These are phyloP conservation scores for Ascochyta rabiei DNA, from an alignment of 2,329 filamentous ascomycete genomes.

Conservation along the genomic window DNA sequence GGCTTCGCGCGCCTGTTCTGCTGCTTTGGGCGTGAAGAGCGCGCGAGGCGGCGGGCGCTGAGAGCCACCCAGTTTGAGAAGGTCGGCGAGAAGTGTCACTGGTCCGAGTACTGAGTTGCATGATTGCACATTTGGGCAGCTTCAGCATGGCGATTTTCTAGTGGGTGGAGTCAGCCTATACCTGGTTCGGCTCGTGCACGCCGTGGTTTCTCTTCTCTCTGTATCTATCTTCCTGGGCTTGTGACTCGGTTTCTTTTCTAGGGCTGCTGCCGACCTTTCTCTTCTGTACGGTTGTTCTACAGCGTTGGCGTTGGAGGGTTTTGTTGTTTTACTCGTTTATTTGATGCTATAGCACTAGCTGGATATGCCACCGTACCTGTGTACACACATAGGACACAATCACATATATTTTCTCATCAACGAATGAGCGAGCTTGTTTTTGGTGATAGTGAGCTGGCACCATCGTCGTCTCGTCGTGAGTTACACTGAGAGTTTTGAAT, in stretches of 20 bases:
- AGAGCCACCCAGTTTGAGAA: conserved; percentile 37
- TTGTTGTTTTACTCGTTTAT: not conserved
- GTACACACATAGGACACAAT: not conserved
- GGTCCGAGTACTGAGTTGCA: conserved; percentile 35
- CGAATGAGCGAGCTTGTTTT: no score
- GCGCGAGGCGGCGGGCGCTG: conserved; percentile 29
- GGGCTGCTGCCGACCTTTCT: not conserved
- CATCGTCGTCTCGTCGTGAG: not conserved
- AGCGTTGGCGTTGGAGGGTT: not conserved
- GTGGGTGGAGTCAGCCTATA: not conserved
- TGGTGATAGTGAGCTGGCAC: no score
- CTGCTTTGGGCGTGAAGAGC: conserved; percentile 43
- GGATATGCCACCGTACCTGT: not conserved
- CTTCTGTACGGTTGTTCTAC: not conserved
- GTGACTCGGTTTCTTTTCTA: not conserved
- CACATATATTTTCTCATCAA: no score
- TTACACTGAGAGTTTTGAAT: no score
- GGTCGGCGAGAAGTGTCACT: conserved; percentile 40
- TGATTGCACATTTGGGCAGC: not conserved
- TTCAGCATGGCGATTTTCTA: not conserved
- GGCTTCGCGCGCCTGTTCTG: conserved; percentile 41
- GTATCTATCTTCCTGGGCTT: not conserved
- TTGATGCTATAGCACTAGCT: not conserved
- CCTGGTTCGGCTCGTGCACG: not conserved
- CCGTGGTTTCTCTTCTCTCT: not conserved